Conservation (phyloP, 2,329 filamentous ascomycete species). For the Aspergillus piperis region DNA sequence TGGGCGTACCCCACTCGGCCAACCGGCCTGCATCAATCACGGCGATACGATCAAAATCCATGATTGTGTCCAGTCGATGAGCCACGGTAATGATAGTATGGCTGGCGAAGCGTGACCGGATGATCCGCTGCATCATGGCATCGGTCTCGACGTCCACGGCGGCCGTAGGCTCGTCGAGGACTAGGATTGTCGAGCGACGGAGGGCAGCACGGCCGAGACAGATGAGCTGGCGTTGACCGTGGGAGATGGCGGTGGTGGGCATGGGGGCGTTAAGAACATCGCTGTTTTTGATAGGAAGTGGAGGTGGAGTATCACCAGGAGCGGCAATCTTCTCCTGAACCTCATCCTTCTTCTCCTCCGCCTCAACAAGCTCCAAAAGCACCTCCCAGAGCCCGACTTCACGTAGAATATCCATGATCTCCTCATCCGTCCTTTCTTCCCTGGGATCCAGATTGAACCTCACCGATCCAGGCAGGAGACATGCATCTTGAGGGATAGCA, state of each 20-base stretch:
- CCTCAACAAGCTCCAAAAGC: not conserved
- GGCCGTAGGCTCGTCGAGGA: not conserved
- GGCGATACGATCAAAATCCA: not conserved
- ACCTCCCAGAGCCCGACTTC: constrained; percentile 27
- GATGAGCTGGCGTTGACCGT: constrained; percentile 72
- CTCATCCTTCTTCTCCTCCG: not conserved
- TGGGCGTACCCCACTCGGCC: not conserved
- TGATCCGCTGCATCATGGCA: not conserved
- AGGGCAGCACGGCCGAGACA: constrained; percentile 69
- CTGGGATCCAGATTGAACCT: constrained; percentile 33
- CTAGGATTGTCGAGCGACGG: not conserved
- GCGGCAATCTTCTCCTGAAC: constrained; percentile 10
- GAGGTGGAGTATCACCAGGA: no score
- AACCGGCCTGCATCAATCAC: not conserved
- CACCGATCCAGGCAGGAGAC: constrained; percentile 23
- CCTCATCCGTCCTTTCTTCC: constrained; percentile 19
- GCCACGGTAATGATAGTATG: not conserved
- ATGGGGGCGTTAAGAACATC: constrained; percentile 32
- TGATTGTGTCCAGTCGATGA: not conserved
- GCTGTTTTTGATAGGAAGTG: not conserved
- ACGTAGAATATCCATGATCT: constrained; percentile 26
- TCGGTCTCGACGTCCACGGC: not conserved
- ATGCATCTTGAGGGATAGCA: constrained; percentile 28
- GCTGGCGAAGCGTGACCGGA: not conserved
- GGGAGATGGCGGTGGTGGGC: constrained; percentile 57